Base-by-base conservation (phyloP, 352 stramenopile species). In the Phytophthora megakarya region DNA sequence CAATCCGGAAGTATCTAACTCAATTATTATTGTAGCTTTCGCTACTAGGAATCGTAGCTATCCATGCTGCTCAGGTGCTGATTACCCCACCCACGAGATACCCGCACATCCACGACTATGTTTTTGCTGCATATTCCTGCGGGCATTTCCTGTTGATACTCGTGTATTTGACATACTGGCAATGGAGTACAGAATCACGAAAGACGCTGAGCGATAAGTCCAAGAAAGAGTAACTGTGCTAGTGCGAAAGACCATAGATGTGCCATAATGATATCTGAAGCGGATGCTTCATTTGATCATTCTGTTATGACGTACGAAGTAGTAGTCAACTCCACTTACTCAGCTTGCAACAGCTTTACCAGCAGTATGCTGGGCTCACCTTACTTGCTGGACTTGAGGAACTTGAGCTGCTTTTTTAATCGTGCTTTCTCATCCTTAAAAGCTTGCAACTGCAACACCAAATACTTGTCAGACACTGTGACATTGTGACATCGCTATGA, bases 341-440 rank as follows among this genome's bases (percentile, higher is more conserved):
- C 11, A 60, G 5, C 26, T n/a, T 16, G 4, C 6, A 43, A 58
- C 50, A 58, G 44, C 15, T 38, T 35, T 26, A 21, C 25, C 37
- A 56, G 32, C 25, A 57, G 13, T 42, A 22, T 18, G 25, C 19
- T n/a, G 26, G 58, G 57, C 23, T 59, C 16, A 54, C 21, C 32
- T 57, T 81, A 90, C 66, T 90, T 90, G 63, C 53, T 81, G 40
- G 67, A 78, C 61, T 88, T 80, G 57, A 93, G 40, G 33, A 89
- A 81, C 67, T 92, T 90, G 57, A 95, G 81, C 66, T 95, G 77
- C 65, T 92, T 89, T 63, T 95, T 92, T 61, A 94, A 61, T 67
- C 85, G 76, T 19, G 84, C 74, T 58, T 95, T 95, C 60, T 95
- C 87, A 57, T 92, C 81, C 60, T 93, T 93, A 70, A 89, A 94